Percentiles rank a stretch among this genome's conserved stretches.
Evolutionary conservation across 2,329 filamentous ascomycete species (phyloP).

Genomic region (Pseudogymnoascus sp.): DNA sequence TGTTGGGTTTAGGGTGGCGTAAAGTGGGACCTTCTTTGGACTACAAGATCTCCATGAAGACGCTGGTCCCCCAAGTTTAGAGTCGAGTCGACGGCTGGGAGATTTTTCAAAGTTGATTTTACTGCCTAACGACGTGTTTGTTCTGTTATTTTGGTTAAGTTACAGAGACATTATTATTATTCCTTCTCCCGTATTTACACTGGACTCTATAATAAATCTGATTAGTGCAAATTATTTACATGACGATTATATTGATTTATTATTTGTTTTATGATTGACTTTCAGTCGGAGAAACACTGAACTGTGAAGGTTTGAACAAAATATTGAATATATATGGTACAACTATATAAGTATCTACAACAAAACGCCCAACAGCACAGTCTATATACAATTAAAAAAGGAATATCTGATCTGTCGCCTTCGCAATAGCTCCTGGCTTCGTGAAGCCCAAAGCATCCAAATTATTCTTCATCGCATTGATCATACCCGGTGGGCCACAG

Average conservation of each 20-base stretch:
- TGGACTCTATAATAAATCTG: not conserved
- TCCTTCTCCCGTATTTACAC: not conserved
- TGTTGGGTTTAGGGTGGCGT: not conserved
- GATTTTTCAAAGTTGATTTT: not conserved
- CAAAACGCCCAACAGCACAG: not conserved
- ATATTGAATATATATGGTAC: not conserved
- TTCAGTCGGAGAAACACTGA: not conserved
- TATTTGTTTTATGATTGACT: not conserved
- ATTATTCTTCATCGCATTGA: constrained; percentile 47
- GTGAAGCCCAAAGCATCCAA: constrained; percentile 44
- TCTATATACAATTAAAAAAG: constrained; percentile 34
- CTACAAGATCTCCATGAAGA: constrained; percentile 6
- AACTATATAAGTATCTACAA: not conserved
- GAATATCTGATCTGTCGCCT: constrained; percentile 49
- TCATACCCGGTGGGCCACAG: constrained; percentile 55
- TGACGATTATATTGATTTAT: not conserved
- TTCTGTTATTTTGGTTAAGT: not conserved
- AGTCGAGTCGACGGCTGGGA: not conserved
- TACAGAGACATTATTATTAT: not conserved
- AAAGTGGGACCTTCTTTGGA: not conserved
- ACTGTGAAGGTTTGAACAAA: not conserved
- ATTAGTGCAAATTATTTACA: not conserved
- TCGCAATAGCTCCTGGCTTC: constrained; percentile 41
- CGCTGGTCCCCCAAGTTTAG: not conserved
- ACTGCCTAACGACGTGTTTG: not conserved